Percentiles rank a stretch among this genome's conserved stretches.
Conservation (phyloP, 2,329 filamentous ascomycete genomes). For the Alternaria triticina region DNA sequence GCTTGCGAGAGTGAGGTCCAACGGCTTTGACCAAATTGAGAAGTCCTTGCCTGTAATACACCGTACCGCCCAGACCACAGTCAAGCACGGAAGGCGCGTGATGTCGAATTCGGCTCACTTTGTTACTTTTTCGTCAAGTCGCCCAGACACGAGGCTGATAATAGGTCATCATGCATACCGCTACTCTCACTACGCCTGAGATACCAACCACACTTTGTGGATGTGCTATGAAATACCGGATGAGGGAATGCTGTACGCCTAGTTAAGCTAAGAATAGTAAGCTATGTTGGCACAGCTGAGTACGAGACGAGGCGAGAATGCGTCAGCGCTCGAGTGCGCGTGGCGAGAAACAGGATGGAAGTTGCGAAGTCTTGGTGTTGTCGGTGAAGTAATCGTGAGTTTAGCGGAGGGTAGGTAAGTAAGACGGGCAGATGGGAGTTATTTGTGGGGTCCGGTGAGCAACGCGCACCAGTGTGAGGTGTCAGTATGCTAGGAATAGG, state of each 20-base stretch:
- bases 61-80: not conserved
- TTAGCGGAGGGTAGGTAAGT: not conserved
- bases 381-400: not conserved
- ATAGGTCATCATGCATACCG: constrained; percentile 27
- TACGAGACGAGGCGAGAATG: constrained; percentile 7
- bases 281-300: constrained; percentile 12
- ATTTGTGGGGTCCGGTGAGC: not conserved
- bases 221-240: constrained; percentile 10
- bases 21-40: not conserved
- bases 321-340: constrained; percentile 11
- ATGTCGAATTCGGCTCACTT: not conserved
- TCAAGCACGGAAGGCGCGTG: not conserved
- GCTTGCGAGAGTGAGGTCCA: not conserved
- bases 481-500: not conserved
- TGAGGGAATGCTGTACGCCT: constrained; percentile 10
- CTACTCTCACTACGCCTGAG: constrained; percentile 15
- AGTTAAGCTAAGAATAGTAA: constrained; percentile 22
- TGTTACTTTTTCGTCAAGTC: constrained; percentile 1
- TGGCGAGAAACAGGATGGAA: not conserved
- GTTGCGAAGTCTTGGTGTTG: not conserved
- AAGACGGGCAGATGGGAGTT: not conserved
- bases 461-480: not conserved
- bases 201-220: not conserved
- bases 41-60: not conserved
- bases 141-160: constrained; percentile 9